phyloP scores from a whole-genome alignment of 2,329 filamentous ascomycete genomes.

The Periconia macrospinosa region DNA sequence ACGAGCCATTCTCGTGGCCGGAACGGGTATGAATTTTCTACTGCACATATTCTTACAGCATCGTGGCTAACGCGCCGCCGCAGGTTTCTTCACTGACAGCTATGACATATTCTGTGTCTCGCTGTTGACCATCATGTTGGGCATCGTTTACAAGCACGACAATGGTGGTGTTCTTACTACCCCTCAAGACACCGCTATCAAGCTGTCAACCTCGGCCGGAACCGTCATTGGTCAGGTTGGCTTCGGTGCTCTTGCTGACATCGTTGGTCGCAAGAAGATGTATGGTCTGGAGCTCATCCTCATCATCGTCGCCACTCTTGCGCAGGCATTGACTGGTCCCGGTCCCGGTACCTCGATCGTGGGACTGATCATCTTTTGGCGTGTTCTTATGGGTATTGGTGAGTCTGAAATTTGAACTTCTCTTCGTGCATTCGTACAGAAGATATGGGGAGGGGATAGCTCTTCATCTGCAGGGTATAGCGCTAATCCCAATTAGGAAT shows the following conservation, averaged over 20 bases:
- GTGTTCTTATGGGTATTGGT: constrained; percentile 46
- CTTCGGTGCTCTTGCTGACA: constrained; percentile 66
- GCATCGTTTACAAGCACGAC: constrained; percentile 71
- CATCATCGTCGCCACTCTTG: constrained; percentile 44
- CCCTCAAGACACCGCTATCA: constrained; percentile 78
- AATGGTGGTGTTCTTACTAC: constrained; percentile 58
- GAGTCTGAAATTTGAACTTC: constrained; percentile 4
- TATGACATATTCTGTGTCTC: constrained; percentile 64
- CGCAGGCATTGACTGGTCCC: constrained; percentile 37
- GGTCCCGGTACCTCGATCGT: constrained; percentile 41
- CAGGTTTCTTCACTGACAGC: constrained; percentile 78
- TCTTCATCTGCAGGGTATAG: too few species aligned
- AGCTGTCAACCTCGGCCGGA: constrained; percentile 80
- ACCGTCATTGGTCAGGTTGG: constrained; percentile 81
- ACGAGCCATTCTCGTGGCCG: constrained; percentile 74
- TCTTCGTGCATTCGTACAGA: constrained; percentile 44
- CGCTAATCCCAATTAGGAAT: constrained; percentile 29
- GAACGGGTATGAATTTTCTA: constrained; percentile 66
- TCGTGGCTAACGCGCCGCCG: not conserved
- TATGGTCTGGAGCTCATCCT: constrained; percentile 62
- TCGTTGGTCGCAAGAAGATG: constrained; percentile 80
- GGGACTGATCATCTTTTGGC: constrained; percentile 45
- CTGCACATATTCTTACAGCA: constrained; percentile 54
- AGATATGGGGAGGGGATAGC: not conserved
- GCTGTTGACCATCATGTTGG: constrained; percentile 65